Conservation (phyloP, 1,284 basidiomycete genomes). For the Ganoderma sinense region DNA sequence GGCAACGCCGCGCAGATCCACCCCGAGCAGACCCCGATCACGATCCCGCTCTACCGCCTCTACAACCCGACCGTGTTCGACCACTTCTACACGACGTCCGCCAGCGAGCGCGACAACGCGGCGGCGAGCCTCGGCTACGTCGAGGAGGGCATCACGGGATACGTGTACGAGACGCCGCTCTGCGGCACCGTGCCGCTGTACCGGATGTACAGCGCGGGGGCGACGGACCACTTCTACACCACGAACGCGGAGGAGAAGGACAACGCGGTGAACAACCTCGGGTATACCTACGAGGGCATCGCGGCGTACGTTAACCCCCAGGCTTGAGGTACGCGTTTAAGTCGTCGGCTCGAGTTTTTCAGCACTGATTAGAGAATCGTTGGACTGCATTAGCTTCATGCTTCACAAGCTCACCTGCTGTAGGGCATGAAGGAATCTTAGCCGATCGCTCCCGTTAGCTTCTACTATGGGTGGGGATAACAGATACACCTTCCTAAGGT, state of each 20-base stretch:
- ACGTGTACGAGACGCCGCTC: constrained; percentile 6
- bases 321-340: not conserved
- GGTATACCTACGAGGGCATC: constrained; percentile 12
- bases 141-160: constrained; percentile 13
- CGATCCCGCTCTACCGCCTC: constrained; percentile 22
- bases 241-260: constrained; percentile 15
- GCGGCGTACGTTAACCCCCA: constrained; percentile 15
- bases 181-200: constrained; percentile 20
- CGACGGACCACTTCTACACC: constrained; percentile 21
- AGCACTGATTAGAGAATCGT: not conserved
- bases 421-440: not conserved
- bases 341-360: not conserved
- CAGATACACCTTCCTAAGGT: not conserved
- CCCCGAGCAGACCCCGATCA: constrained; percentile 9
- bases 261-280: constrained; percentile 9
- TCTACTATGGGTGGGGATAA: not conserved
- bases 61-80: constrained; percentile 7
- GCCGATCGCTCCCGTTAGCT: not conserved
- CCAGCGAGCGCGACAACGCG: constrained; percentile 10
- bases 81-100: constrained; percentile 21
- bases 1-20: constrained; percentile 21
- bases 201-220: constrained; percentile 11
- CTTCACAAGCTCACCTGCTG: not conserved
- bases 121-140: constrained; percentile 4
- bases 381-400: not conserved